Evolutionary conservation across 352 stramenopile species (phyloP), one percentile per base, ranked within the genome.

Genomic region (Vaucheria bursata): DNA sequence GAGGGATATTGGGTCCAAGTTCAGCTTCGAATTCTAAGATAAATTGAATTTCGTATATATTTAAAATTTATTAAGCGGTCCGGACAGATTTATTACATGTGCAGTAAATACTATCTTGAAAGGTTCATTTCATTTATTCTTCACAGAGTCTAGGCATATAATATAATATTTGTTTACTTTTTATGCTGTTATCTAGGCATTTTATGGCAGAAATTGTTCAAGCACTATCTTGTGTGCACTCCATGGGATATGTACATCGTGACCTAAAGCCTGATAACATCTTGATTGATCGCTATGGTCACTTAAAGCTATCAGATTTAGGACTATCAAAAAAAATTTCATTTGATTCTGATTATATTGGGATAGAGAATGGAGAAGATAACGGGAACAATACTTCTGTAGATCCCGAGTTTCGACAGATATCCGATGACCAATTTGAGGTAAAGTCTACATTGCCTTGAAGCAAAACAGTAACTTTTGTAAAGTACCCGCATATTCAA

Each of bases 281-380:
- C 79, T 87, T 99, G 36, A 88, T 99, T 33, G 95, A 99, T 86
- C 90, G 90, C 4, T 88, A 95, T 31, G 96, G 97, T 35, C 96
- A 99, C 86, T 88, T 99, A 65, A 99, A 99, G 87, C 90, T 99
- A 52, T 99, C 95, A 1, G 96, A 99, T 87, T 86, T 99, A 31
- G 77, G 77, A 4, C 82, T 92, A 18, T 88, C 80, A 71, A 91
- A 90, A 45, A 85, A 90, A 78, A 81, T 77, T 33, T 84, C 88
- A 37, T 82, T 74, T 37, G 69, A 29, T 49, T 59, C 75, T 18
- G 73, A 50, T 6, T 80, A 80, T 70, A 77, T 80, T 69, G 75
- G 75, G 0, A 70, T 74, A 1, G 72, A 73, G 7, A 68, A 68
- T 31, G 75, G 66, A 52, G 75, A 80, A 36, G 45, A 77, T 29